phyloP scores from a whole-genome alignment of 106 monocot species.

The Cymbidium sinense region DNA sequence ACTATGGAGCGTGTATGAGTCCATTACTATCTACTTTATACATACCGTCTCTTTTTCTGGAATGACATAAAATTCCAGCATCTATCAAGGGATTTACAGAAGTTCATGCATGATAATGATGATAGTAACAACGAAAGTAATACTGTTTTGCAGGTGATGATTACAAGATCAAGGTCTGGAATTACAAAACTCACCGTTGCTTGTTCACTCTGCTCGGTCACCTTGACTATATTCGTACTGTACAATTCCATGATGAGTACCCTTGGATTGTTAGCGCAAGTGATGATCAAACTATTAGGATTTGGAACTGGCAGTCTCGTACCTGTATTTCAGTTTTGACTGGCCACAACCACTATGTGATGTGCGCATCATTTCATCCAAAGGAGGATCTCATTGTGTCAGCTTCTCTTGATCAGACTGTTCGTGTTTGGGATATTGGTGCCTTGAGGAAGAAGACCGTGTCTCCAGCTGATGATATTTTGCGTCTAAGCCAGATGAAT shows the following conservation, averaged over 20 bases:
- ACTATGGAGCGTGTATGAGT: not conserved
- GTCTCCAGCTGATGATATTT: constrained; percentile 49
- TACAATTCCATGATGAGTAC: constrained; percentile 61
- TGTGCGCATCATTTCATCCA: constrained; percentile 71
- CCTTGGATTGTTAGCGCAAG: constrained; percentile 72
- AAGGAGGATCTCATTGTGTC: constrained; percentile 66
- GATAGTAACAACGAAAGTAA: not conserved
- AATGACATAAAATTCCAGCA: not conserved
- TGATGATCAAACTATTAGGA: constrained; percentile 68
- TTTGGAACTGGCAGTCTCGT: constrained; percentile 71
- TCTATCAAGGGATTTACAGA: too few relatives aligned
- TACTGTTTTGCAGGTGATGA: constrained; percentile 49
- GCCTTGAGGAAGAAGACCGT: constrained; percentile 57
- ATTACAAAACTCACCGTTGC: constrained; percentile 58
- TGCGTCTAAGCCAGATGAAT: constrained; percentile 51
- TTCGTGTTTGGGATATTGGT: constrained; percentile 65
- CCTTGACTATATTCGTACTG: constrained; percentile 65
- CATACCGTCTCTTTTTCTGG: not conserved
- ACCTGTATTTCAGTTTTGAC: constrained; percentile 55
- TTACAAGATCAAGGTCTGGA: constrained; percentile 79
- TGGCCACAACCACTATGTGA: constrained; percentile 65
- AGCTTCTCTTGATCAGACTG: constrained; percentile 64
- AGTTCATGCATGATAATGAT: not conserved
- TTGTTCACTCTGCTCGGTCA: constrained; percentile 65
- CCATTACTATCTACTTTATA: not conserved